Evolutionary conservation across 2,329 filamentous ascomycete species (phyloP).

Genomic region (Xylariaceae sp.): DNA sequence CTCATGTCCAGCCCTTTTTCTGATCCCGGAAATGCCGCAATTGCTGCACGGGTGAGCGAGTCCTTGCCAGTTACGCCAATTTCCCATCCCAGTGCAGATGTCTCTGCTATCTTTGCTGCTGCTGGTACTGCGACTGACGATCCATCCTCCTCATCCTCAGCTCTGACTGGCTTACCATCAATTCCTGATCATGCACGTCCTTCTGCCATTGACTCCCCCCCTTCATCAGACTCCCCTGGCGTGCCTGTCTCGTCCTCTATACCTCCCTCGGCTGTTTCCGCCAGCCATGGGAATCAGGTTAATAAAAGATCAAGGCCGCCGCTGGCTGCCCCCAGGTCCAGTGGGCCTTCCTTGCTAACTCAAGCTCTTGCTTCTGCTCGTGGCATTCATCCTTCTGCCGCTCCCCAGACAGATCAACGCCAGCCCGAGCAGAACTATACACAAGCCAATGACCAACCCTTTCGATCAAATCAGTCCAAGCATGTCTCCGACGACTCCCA

Average conservation of each 20-base stretch:
- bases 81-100: slow-evolving; percentile 31
- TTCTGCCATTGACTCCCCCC: slow-evolving; percentile 32
- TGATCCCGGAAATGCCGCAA: slow-evolving; percentile 63
- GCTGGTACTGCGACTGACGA: slow-evolving; percentile 37
- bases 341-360: slow-evolving; percentile 62
- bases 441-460: slow-evolving; percentile 30
- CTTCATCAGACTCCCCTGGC: slow-evolving; percentile 23
- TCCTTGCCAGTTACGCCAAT: slow-evolving; percentile 30
- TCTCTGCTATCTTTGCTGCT: slow-evolving; percentile 28
- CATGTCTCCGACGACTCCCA: slow-evolving; percentile 31
- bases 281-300: slow-evolving; percentile 46
- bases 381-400: slow-evolving; percentile 51
- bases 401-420: slow-evolving; percentile 37
- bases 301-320: slow-evolving; percentile 58
- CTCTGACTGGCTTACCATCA: slow-evolving; percentile 38
- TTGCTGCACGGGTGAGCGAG: slow-evolving; percentile 44
- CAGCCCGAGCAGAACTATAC: slow-evolving; percentile 34
- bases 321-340: slow-evolving; percentile 50
- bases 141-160: slow-evolving; percentile 35
- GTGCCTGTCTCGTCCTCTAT: slow-evolving; percentile 33
- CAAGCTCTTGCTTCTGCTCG: slow-evolving; percentile 66
- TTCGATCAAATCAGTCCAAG: slow-evolving; percentile 29
- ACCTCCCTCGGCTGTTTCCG: slow-evolving; percentile 36
- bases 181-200: slow-evolving; percentile 34
- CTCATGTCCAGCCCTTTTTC: slow-evolving; percentile 63